A percentile compares a stretch with the other conserved stretches of the same genome.
Evolutionary conservation across 2,329 filamentous ascomycete genomes (phyloP).

Genomic region (Phoma herbarum): DNA sequence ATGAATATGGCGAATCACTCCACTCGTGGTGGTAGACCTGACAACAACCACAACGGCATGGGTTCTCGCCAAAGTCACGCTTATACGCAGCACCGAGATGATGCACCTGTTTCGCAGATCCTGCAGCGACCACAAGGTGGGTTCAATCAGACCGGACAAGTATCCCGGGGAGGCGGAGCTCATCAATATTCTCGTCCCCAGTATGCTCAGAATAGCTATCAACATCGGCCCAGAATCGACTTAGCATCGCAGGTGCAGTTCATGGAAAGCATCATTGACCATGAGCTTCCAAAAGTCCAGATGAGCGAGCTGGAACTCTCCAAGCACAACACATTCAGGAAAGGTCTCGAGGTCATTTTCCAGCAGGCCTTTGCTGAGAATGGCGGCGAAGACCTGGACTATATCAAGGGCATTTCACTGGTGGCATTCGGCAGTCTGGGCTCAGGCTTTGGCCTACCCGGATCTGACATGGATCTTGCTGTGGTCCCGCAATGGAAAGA

Average conservation of each 20-base stretch:
- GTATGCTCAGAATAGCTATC: slow-evolving; percentile 28
- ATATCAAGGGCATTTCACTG: slow-evolving; percentile 66
- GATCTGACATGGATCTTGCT: slow-evolving; percentile 91
- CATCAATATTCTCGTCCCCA: slow-evolving; percentile 28
- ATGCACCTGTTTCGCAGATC: slow-evolving; percentile 24
- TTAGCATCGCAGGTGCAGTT: slow-evolving; percentile 52
- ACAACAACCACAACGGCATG: slow-evolving; percentile 15
- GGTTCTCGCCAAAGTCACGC: slow-evolving; percentile 10
- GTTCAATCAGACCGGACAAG: slow-evolving; percentile 16
- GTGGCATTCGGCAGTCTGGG: slow-evolving; percentile 83
- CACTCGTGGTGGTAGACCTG: slow-evolving; percentile 23
- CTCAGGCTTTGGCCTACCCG: slow-evolving; percentile 85
- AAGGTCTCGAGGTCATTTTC: slow-evolving; percentile 70
- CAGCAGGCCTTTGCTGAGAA: slow-evolving; percentile 61
- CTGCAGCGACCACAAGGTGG: slow-evolving; percentile 35
- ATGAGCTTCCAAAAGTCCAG: slow-evolving; percentile 66
- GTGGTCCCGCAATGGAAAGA: slow-evolving; percentile 69
- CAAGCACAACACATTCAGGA: slow-evolving; percentile 76
- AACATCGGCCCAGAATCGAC: slow-evolving; percentile 33
- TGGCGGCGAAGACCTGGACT: slow-evolving; percentile 58
- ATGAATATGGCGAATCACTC: slow-evolving; percentile 9
- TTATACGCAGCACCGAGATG: slow-evolving; percentile 13
- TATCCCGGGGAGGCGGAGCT: slow-evolving; percentile 1
- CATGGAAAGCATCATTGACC: slow-evolving; percentile 54
- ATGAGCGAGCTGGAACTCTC: slow-evolving; percentile 70